phyloP scores from a whole-genome alignment of 1,284 basidiomycete genomes.

The Puccinia coronata region DNA sequence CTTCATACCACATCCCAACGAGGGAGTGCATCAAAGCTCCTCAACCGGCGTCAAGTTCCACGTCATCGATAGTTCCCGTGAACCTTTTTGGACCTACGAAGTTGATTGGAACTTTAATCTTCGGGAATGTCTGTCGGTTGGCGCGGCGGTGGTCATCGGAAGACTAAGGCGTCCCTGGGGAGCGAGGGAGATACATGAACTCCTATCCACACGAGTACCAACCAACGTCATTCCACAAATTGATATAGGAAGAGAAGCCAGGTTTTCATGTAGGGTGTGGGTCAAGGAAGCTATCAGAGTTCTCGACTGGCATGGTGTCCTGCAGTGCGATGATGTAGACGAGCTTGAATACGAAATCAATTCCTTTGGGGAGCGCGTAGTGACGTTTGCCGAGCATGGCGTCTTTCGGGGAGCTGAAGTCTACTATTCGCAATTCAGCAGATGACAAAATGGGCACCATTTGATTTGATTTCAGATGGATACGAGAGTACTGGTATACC shows the following conservation, averaged over 20 bases:
- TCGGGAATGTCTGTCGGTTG: slow-evolving; percentile 22
- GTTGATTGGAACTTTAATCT: slow-evolving; percentile 37
- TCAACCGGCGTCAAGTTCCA: slow-evolving; percentile 21
- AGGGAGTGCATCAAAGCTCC: not conserved
- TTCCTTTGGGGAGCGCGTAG: slow-evolving; percentile 21
- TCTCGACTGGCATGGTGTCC: slow-evolving; percentile 4
- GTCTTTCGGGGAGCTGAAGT: slow-evolving; percentile 35
- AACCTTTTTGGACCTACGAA: slow-evolving; percentile 30
- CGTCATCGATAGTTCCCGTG: not conserved
- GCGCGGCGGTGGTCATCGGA: slow-evolving; percentile 29
- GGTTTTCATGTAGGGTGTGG: slow-evolving; percentile 30
- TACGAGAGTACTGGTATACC: no score
- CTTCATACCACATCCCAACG: slow-evolving; percentile 31
- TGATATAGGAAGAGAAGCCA: slow-evolving; percentile 14
- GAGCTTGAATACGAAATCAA: slow-evolving; percentile 38
- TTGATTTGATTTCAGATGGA: no score
- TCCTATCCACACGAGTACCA: not conserved
- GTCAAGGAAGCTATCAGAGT: slow-evolving; percentile 31
- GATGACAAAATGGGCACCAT: not conserved
- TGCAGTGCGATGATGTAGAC: slow-evolving; percentile 23
- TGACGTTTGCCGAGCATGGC: slow-evolving; percentile 16
- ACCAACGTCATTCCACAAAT: slow-evolving; percentile 11
- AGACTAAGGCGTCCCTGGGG: slow-evolving; percentile 13
- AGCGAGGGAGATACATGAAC: slow-evolving; percentile 13
- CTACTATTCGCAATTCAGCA: slow-evolving; percentile 18